Base-by-base conservation (phyloP, 2,329 filamentous ascomycete species). In the Verticillium nonalfalfae region DNA sequence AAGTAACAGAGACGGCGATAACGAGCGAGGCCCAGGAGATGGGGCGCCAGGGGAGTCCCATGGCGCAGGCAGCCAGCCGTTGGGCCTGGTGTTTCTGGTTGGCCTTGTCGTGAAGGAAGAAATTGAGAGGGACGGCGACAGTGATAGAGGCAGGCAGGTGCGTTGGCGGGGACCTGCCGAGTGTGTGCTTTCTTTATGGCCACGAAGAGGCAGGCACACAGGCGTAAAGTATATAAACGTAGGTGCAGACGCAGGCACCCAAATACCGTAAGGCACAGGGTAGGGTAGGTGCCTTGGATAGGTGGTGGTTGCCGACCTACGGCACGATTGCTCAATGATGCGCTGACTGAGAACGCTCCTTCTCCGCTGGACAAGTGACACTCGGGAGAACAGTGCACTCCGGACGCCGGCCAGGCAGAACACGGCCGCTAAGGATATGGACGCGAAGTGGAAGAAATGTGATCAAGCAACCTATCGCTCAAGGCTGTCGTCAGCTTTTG, bases 31-130 rank as follows among this genome's bases (percentile, higher is more conserved):
- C 58, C 38, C 62, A 26, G 21, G 60, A 60, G 26, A 61, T 56
- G 59, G 33, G 56, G 34, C 62, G 62, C 63, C 63, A 65, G 3
- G 62, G 63, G 26, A 61, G 39, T 10, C 31, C 36, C 62, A 63
- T 64, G 56, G 31, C 38, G 38, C 6, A 21, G 21, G 18, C n/a
- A n/a, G n/a, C n/a, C 61, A 9, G 50, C 15, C 38, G 56, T 35
- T 56, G 14, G 33, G 9, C 13, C 35, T 36, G 13, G 38, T 33
- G 26, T 26, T 26, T 26, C 26, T 26, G 26, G 26, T 26, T 26
- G 26, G 26, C 26, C 26, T 26, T 26, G 26, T 26, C 26, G 14
- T 14, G 15, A 52, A 13, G 31, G 56, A n/a, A 4, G 39, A 45
- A 15, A 15, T 15, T 14, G 38, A 40, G 26, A 26, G 26, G 26